Percentiles rank a stretch among this genome's conserved stretches.
Conservation (phyloP, 1,284 basidiomycete genomes). For the Cutaneotrichosporon sp. region DNA sequence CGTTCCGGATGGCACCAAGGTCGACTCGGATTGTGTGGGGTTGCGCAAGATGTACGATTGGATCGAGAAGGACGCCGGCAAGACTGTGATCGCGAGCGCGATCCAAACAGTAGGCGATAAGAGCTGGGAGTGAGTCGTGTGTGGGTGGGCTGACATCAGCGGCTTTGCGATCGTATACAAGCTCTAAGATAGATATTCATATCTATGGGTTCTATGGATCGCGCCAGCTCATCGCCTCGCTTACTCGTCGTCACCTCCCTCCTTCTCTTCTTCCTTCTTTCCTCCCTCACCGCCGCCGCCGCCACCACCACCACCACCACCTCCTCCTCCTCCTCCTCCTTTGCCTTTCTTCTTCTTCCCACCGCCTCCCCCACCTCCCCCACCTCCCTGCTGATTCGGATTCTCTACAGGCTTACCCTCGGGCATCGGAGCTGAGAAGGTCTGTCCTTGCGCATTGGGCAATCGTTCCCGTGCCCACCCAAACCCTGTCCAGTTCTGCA, state of each 20-base stretch:
- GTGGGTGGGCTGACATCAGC: constrained; percentile 23
- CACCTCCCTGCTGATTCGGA: background rate
- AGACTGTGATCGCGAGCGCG: constrained; percentile 40
- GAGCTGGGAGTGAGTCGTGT: constrained; percentile 46
- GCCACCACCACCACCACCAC: too few species aligned
- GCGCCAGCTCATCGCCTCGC: background rate
- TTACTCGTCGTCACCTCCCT: constrained; percentile 5
- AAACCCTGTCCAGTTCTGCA: constrained; percentile 38
- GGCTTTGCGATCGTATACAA: constrained; percentile 37
- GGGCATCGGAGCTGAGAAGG: constrained; percentile 38
- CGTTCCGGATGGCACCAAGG: constrained; percentile 27
- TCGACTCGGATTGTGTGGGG: constrained; percentile 30
- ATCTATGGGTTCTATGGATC: background rate
- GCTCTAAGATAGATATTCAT: constrained; percentile 17
- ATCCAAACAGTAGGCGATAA: constrained; percentile 49
- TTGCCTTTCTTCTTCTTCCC: constrained; percentile 19
- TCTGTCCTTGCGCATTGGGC: constrained; percentile 28
- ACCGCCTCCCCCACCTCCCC: constrained; percentile 11
- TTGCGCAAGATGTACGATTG: constrained; percentile 46
- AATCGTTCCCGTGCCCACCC: constrained; percentile 38
- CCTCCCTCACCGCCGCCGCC: constrained; percentile 15
- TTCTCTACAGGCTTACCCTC: constrained; percentile 23
- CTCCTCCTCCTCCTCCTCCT: too few species aligned
- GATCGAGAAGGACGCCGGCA: constrained; percentile 44
- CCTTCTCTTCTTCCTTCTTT: constrained; percentile 16